Evolutionary conservation across 257 asterid genomes (phyloP), one percentile per base, ranked within the genome.

Genomic region (Henckelia pumila): DNA sequence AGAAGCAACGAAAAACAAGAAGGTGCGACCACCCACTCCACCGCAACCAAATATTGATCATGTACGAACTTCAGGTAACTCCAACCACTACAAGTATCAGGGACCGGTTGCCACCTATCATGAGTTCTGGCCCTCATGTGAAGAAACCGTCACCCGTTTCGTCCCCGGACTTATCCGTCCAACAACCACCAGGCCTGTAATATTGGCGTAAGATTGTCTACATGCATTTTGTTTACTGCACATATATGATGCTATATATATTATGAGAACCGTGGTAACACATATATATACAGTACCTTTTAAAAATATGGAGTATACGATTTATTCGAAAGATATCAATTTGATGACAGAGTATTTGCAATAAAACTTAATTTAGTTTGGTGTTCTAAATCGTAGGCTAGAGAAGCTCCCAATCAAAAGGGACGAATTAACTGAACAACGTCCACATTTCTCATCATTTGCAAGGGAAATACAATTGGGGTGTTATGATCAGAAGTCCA

Each of bases 301-400:
- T 29, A 7, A 20, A 32, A 49, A 33, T n/a, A 5, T 19, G 28
- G 24, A 32, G 10, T 6, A 6, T 7, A 1, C 1, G n/a, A n/a
- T n/a, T n/a, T n/a, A n/a, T n/a, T n/a, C n/a, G n/a, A n/a, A n/a
- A n/a, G n/a, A n/a, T n/a, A n/a, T n/a, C n/a, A n/a, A n/a, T n/a
- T n/a, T n/a, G n/a, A n/a, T n/a, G n/a, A n/a, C n/a, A n/a, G n/a
- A 32, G 7, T 32, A 6, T 32, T 7, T 32, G 9, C 37, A 5
- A 7, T 2, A 5, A 32, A 11, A 58, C 40, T 40, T 14, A 58
- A 10, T 8, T 1, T 16, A n/a, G 23, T 20, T 37, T 37, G 33
- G 0, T 22, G 60, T 63, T 32, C 9, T 52, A 22, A 52, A 47
- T 67, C 59, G 47, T 23, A 84, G 90, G 85, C 83, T 73, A 57